Percentiles rank a stretch among this genome's conserved stretches.
phyloP scores from a whole-genome alignment of 2,329 filamentous ascomycete species.

The Ophiocordyceps sinensis region DNA sequence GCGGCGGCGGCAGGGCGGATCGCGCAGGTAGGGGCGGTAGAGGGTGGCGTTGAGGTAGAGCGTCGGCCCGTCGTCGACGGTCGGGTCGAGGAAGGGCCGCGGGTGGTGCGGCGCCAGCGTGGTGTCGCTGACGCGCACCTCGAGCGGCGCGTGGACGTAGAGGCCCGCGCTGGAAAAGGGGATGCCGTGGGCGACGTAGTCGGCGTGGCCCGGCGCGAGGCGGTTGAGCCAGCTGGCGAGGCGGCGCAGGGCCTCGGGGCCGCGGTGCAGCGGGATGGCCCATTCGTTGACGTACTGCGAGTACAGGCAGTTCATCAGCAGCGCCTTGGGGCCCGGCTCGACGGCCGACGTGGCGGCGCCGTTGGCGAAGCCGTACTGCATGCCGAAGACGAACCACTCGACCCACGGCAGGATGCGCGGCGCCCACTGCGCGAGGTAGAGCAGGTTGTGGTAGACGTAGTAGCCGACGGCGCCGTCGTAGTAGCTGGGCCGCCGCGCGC shows the following conservation, averaged over 20 bases:
- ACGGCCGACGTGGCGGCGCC: slow-evolving; percentile 57
- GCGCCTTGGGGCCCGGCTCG: slow-evolving; percentile 62
- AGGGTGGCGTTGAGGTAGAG: slow-evolving; percentile 84
- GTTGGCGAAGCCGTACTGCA: slow-evolving; percentile 86
- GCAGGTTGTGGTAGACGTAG: slow-evolving; percentile 80
- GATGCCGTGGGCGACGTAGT: slow-evolving; percentile 52
- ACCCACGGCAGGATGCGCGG: slow-evolving; percentile 74
- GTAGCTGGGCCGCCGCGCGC: slow-evolving; percentile 50
- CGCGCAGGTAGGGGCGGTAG: slow-evolving; percentile 65
- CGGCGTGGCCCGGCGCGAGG: slow-evolving; percentile 44
- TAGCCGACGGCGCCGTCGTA: slow-evolving; percentile 75
- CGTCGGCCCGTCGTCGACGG: slow-evolving; percentile 51
- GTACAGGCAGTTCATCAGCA: slow-evolving; percentile 95
- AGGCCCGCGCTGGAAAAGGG: slow-evolving; percentile 68
- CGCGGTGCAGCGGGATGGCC: slow-evolving; percentile 75
- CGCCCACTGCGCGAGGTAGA: slow-evolving; percentile 64
- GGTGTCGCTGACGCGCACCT: slow-evolving; percentile 76
- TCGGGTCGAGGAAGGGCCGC: slow-evolving; percentile 52
- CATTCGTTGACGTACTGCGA: slow-evolving; percentile 99
- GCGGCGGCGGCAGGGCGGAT: slow-evolving; percentile 59
- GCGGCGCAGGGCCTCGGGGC: slow-evolving; percentile 72
- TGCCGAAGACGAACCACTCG: slow-evolving; percentile 93
- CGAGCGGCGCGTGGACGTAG: slow-evolving; percentile 80
- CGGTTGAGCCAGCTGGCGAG: slow-evolving; percentile 74
- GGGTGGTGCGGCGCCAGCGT: slow-evolving; percentile 9